Percentiles rank a stretch among this genome's conserved stretches.
phyloP scores from a whole-genome alignment of 306 rosid genomes.

The Pachyrhizus erosus region DNA sequence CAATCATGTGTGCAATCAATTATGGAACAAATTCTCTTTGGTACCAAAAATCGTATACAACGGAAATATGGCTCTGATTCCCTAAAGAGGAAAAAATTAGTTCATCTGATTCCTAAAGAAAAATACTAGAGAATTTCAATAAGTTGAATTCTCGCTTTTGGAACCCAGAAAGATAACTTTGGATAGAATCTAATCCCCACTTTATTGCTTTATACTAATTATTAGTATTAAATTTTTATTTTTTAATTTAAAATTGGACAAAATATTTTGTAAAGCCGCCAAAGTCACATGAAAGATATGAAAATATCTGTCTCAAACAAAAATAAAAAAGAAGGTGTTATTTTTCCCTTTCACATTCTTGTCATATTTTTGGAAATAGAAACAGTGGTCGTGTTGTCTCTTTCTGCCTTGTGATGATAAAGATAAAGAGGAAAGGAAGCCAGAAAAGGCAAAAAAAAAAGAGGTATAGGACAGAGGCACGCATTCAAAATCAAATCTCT shows the following conservation, averaged over 20 bases:
- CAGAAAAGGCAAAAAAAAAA: slow-evolving; percentile 30
- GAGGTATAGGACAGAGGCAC: slow-evolving; percentile 31
- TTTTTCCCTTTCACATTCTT: neutral
- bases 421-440: slow-evolving; percentile 1
- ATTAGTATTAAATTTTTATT: neutral
- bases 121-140: neutral
- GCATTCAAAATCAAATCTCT: slow-evolving; percentile 32
- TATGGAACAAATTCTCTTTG: neutral
- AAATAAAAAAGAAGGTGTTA: too few relatives aligned
- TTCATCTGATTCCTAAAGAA: neutral
- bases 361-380: neutral
- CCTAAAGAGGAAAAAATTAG: neutral
- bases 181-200: slow-evolving; percentile 12
- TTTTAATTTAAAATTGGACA: neutral
- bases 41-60: neutral
- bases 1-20: slow-evolving; percentile 19
- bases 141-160: neutral
- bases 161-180: slow-evolving; percentile 6
- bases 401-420: slow-evolving; percentile 18
- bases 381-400: slow-evolving; percentile 41
- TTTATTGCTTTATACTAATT: neutral
- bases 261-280: neutral
- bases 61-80: slow-evolving; percentile 24
- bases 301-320: neutral
- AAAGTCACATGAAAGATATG: neutral